These are phyloP conservation scores for Thalassia testudinum DNA, from an alignment of 116 monocot species.

Conservation along the genomic window DNA sequence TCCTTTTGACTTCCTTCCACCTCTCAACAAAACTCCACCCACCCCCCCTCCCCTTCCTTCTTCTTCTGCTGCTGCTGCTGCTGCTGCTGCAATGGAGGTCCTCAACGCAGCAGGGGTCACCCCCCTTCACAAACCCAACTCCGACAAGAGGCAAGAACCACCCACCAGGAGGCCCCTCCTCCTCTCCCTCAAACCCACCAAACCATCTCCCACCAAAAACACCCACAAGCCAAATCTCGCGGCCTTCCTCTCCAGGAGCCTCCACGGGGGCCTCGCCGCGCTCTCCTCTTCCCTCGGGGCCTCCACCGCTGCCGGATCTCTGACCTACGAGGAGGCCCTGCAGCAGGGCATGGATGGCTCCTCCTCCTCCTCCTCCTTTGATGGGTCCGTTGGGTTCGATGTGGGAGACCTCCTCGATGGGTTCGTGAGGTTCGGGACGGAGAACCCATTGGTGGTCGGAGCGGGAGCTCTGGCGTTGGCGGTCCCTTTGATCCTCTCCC, in stretches of 20 bases:
- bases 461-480: conserved; percentile 43
- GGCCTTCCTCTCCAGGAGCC: conserved; percentile 3
- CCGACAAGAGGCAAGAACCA: conserved; percentile 13
- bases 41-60: neutral
- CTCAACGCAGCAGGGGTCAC: conserved; percentile 56
- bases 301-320: conserved; percentile 27
- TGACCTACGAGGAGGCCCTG: conserved; percentile 86
- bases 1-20: neutral
- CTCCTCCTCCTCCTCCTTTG: conserved; percentile 1
- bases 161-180: conserved; percentile 14
- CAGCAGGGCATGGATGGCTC: conserved; percentile 5
- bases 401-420: conserved; percentile 24
- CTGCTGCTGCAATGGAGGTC: conserved; percentile 46
- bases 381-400: conserved; percentile 18
- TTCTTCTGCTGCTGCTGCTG: neutral
- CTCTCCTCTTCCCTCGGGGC: conserved; percentile 28
- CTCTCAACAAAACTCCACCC: neutral
- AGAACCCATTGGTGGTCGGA: conserved; percentile 53
- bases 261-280: conserved; percentile 20
- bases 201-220: neutral
- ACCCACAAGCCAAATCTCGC: neutral
- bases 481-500: conserved; percentile 53
- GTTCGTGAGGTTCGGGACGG: conserved; percentile 36
- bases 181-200: conserved; percentile 19
- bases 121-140: conserved; percentile 18